These are phyloP conservation scores for Hemileccinum rubropunctum DNA, from an alignment of 768 basidiomycete genomes.

Conservation along the genomic window DNA sequence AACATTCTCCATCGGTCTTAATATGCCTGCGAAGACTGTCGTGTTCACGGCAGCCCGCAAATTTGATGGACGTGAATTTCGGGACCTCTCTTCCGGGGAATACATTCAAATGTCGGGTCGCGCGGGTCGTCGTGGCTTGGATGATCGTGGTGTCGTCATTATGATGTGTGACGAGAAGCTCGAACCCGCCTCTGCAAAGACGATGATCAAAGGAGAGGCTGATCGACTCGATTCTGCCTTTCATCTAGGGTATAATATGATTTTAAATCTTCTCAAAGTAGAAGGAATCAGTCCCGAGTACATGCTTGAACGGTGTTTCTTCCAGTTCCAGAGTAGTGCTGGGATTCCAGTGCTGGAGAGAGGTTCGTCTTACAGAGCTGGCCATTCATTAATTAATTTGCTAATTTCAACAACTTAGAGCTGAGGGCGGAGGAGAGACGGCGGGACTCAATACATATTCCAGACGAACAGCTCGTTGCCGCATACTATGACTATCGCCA, in stretches of 20 bases:
- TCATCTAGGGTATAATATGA: conserved; percentile 99
- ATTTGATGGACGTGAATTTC: conserved; percentile 93
- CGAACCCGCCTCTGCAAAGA: conserved; percentile 87
- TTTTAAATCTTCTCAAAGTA: conserved; percentile 96
- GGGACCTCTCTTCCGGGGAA: conserved; percentile 91
- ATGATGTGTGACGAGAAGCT: conserved; percentile 99
- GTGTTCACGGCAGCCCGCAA: conserved; percentile 96
- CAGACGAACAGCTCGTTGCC: conserved; percentile 77
- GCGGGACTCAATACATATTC: conserved; percentile 63
- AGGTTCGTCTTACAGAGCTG: conserved; percentile 47
- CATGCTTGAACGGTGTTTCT: conserved; percentile 97
- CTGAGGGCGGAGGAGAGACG: conserved; percentile 68
- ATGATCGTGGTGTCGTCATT: conserved; percentile 98
- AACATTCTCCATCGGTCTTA: conserved; percentile 96
- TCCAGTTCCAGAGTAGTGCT: conserved; percentile 95
- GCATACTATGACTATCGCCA: conserved; percentile 94
- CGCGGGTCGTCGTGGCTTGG: conserved; percentile 93
- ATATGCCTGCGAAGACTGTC: conserved; percentile 99
- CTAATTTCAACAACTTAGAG: conserved; percentile 46
- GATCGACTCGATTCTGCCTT: conserved; percentile 97
- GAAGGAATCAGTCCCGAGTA: conserved; percentile 98
- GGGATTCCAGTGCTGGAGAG: conserved; percentile 84
- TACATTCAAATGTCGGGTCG: conserved; percentile 99
- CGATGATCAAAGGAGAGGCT: conserved; percentile 97
- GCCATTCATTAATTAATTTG: no score